A percentile compares a stretch with the other conserved stretches of the same genome.
phyloP scores from a whole-genome alignment of 2,329 filamentous ascomycete genomes.

The Fusarium neocosmosporiellum region DNA sequence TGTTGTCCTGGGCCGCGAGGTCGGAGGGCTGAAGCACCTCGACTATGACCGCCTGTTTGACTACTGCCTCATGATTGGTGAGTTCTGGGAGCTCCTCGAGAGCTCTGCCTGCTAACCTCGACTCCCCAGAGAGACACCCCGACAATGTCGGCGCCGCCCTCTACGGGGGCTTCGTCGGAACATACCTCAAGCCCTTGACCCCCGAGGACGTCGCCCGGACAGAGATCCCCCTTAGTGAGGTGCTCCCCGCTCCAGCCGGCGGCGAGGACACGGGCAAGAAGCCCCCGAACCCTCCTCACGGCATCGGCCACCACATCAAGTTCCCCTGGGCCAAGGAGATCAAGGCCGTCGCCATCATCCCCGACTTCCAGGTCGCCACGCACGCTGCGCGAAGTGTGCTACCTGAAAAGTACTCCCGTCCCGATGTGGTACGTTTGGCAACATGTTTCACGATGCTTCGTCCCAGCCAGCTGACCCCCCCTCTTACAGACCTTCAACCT shows the following conservation, averaged over 20 bases:
- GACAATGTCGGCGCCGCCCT: conserved; percentile 96
- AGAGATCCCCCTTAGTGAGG: conserved; percentile 94
- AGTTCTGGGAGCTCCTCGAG: conserved; percentile 33
- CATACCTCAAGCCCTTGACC: conserved; percentile 91
- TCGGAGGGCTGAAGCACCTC: conserved; percentile 79
- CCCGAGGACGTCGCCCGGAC: conserved; percentile 89
- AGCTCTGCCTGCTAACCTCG: conserved; percentile 20
- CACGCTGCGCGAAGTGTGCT: conserved; percentile 89
- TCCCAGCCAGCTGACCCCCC: conserved; percentile 21
- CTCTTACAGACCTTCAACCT: conserved; percentile 85
- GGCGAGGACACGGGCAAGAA: conserved; percentile 88
- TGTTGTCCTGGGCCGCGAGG: conserved; percentile 91
- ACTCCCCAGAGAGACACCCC: conserved; percentile 77
- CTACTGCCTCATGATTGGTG: conserved; percentile 96
- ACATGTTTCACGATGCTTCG: neutral
- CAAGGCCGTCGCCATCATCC: conserved; percentile 96
- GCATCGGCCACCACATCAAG: conserved; percentile 96
- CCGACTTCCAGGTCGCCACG: conserved; percentile 95
- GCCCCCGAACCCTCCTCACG: conserved; percentile 88
- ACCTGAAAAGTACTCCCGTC: conserved; percentile 80
- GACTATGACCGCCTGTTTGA: conserved; percentile 88
- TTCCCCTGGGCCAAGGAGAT: conserved; percentile 95
- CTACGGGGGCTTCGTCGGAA: conserved; percentile 96
- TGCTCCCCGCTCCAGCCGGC: conserved; percentile 88
- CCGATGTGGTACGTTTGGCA: conserved; percentile 75